phyloP scores from a whole-genome alignment of 345 rosid genomes.

The rapeseed (Brassica napus) region DNA sequence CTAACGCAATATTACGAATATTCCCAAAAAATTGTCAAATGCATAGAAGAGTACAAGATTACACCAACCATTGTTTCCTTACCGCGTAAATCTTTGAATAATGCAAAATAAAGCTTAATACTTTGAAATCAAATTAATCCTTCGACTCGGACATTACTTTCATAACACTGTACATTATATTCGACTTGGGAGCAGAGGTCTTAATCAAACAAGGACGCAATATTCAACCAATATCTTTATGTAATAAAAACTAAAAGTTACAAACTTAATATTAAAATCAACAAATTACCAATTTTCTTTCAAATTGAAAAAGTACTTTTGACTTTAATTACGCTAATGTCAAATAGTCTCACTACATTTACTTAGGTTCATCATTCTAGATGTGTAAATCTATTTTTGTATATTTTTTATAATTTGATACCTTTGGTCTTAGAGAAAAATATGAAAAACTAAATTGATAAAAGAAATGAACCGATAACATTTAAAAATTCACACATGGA shows the following conservation, averaged over 20 bases:
- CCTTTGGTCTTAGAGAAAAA: too few relatives aligned
- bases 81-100: constrained; percentile 28
- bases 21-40: constrained; percentile 10
- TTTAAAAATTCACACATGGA: too few relatives aligned
- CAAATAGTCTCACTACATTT: too few relatives aligned
- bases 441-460: too few relatives aligned
- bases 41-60: constrained; percentile 17
- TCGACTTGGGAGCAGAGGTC: neutral
- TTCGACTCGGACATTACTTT: neutral
- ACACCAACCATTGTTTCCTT: constrained; percentile 33
- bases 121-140: neutral
- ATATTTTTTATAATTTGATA: too few relatives aligned
- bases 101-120: neutral
- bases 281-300: neutral
- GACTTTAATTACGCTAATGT: too few relatives aligned
- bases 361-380: too few relatives aligned
- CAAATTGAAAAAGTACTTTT: too few relatives aligned
- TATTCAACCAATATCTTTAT: neutral
- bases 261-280: neutral
- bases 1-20: constrained; percentile 3
- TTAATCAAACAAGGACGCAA: neutral
- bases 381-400: too few relatives aligned
- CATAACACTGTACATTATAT: neutral
- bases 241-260: neutral
- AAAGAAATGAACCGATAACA: too few relatives aligned